Evolutionary conservation across 2,329 filamentous ascomycete genomes (phyloP).

Genomic region (Exophiala viscosa): DNA sequence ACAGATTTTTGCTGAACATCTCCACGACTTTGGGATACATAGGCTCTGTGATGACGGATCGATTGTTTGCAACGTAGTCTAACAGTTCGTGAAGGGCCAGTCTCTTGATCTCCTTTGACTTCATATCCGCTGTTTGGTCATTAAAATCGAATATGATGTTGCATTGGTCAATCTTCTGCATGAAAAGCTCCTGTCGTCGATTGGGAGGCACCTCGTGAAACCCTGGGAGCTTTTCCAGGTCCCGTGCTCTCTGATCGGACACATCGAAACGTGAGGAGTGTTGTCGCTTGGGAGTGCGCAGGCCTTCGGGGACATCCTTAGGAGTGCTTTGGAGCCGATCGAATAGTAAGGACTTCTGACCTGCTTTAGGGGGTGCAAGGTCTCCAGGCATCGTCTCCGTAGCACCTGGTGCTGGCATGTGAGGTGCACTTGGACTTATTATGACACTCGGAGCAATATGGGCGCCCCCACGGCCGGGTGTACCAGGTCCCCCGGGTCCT

Average conservation of each 20-base stretch:
- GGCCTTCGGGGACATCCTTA: constrained; percentile 92
- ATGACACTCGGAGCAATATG: constrained; percentile 79
- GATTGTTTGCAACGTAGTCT: constrained; percentile 97
- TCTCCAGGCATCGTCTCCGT: constrained; percentile 98
- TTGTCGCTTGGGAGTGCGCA: constrained; percentile 91
- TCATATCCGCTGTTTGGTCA: constrained; percentile 96
- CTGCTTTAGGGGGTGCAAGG: constrained; percentile 86
- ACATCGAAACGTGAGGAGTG: constrained; percentile 98
- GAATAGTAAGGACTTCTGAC: constrained; percentile 82
- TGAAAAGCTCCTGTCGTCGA: constrained; percentile 91
- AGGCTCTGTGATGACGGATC: constrained; percentile 95
- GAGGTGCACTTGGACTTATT: constrained; percentile 93
- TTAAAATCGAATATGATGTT: constrained; percentile 99
- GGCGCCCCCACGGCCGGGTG: constrained; percentile 60
- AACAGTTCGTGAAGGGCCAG: constrained; percentile 91
- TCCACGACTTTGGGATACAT: constrained; percentile 99
- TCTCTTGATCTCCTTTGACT: constrained; percentile 98
- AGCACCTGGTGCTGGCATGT: constrained; percentile 85
- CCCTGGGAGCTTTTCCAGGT: constrained; percentile 93
- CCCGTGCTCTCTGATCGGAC: constrained; percentile 80
- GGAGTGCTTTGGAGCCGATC: constrained; percentile 88
- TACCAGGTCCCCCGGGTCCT: constrained; percentile 48
- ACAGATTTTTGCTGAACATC: constrained; percentile 99
- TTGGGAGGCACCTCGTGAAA: constrained; percentile 98
- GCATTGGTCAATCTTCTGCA: constrained; percentile 99